Evolutionary conservation across 768 basidiomycete species (phyloP), one percentile per base, ranked within the genome.

Genomic region (Lentinula guzmanii): DNA sequence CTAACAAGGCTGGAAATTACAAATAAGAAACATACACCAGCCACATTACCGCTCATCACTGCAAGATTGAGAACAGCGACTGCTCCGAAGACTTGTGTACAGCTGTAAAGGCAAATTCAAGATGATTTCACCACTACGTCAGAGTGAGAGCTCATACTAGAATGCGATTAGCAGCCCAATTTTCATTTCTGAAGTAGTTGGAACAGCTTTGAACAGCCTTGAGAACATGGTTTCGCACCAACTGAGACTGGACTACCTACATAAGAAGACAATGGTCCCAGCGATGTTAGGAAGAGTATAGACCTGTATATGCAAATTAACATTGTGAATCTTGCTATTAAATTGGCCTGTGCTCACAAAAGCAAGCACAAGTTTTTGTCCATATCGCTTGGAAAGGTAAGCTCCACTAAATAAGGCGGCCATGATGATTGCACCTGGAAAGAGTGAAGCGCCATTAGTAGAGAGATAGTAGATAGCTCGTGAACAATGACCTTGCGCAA

Each of bases 161-260:
- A 83, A 83, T 15, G 79, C 79, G 35, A 82, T 65, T 28, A 82
- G 70, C 5, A 82, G 74, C 34, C 80, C 81, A 42, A 78, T 79
- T 54, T 77, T 80, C 7, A 78, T 78, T 18, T 72, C 68, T 2
- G 65, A 41, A 15, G 66, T 72, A 1, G 80, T 78, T n/a, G 67
- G 70, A 16, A 82, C 80, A 33, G 71, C 74, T 74, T 54, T 35
- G 10, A 34, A 31, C 24, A 46, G 8, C 31, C 28, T 21, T 52
- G 13, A 50, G 33, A 7, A 6, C 37, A 15, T 52, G 37, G 45
- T 6, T 52, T 35, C 9, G 18, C 18, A 53, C 57, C 15, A 24
- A 15, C 33, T 35, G 15, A 10, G 51, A 51, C 7, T 61, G 9
- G n/a, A 45, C 18, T 6, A 62, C 69, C 51, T 62, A 72, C 74